Base-by-base conservation (phyloP, 129 eudicot species). In the Centella asiatica region DNA sequence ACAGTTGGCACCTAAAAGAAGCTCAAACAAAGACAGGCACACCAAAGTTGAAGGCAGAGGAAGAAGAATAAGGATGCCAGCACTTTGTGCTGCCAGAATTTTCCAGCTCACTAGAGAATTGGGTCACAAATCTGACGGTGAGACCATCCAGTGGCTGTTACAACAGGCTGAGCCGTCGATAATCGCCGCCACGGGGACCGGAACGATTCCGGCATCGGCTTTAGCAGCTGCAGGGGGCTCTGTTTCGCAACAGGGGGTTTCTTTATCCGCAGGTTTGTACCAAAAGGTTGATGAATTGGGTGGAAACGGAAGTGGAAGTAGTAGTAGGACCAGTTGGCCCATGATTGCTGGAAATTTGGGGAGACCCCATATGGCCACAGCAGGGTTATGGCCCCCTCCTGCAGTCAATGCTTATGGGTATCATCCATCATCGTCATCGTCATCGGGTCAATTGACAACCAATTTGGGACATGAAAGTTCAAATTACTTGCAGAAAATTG, bases 21-120 rank as follows among this genome's bases (percentile, higher is more conserved):
- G 70, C 42, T 84, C 96, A 19, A 88, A 81, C 72, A 88, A 88
- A 77, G 96, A 88, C 49, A 70, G 96, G 13, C 96, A 88, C 73
- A 88, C 93, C 22, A 88, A 88, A 69, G 96, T 88, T 27, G 96
- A 88, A 74, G 96, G 96, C 23, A 66, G 96, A 33, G 96, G 96
- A 17, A 68, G 96, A 52, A 75, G 94, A 67, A 88, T 88, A 58
- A 67, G 96, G 79, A 88, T 88, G 96, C 96, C 96, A 0, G 96
- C 96, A 15, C 81, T 84, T 4, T 88, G 96, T 49, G 96, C 96
- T 6, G 96, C 96, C 6, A 84, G 96, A 31, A 88, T 84, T 19
- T 84, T 88, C 32, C 96, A 88, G 36, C 62, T 88, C 22, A 88
- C 94, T 2, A 67, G 96, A 57, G 96, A 88, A 73, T 70, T 88